These are phyloP conservation scores for Epichloe scottii DNA, from an alignment of 2,329 filamentous ascomycete species.

Conservation along the genomic window DNA sequence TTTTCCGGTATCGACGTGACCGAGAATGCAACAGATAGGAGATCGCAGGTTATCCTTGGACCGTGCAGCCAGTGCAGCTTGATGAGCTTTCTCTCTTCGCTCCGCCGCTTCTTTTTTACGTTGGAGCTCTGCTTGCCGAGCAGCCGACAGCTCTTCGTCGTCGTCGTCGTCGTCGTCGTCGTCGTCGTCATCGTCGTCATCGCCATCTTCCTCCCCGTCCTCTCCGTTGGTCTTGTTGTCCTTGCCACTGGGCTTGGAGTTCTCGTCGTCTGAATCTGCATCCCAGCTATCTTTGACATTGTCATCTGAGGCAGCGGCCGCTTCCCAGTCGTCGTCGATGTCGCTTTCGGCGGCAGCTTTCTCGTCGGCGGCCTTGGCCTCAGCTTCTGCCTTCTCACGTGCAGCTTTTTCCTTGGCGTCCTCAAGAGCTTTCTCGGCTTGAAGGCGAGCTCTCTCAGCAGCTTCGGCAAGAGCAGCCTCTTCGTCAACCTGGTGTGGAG, in stretches of 20 bases:
- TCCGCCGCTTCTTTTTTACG: conserved; percentile 83
- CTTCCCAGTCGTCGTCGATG: conserved; percentile 78
- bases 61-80: conserved; percentile 79
- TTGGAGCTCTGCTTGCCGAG: conserved; percentile 57
- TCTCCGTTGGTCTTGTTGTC: conserved; percentile 20
- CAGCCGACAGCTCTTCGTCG: conserved; percentile 64
- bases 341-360: conserved; percentile 46
- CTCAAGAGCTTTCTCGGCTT: conserved; percentile 55
- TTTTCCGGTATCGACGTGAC: conserved; percentile 99
- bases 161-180: conserved; percentile 29
- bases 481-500: conserved; percentile 49
- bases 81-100: conserved; percentile 76
- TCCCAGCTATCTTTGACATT: conserved; percentile 94
- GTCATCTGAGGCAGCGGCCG: conserved; percentile 57
- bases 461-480: conserved; percentile 69
- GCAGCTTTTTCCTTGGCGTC: conserved; percentile 50
- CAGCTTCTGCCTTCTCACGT: conserved; percentile 42
- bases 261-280: conserved; percentile 65
- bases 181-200: conserved; percentile 15
- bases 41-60: conserved; percentile 93
- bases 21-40: conserved; percentile 98
- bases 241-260: conserved; percentile 13
- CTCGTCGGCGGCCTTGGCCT: conserved; percentile 39
- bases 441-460: conserved; percentile 53
- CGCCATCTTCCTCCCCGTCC: conserved; percentile 24